Base-by-base conservation (phyloP, 2,329 filamentous ascomycete genomes). In the Hypoxylon sp. region DNA sequence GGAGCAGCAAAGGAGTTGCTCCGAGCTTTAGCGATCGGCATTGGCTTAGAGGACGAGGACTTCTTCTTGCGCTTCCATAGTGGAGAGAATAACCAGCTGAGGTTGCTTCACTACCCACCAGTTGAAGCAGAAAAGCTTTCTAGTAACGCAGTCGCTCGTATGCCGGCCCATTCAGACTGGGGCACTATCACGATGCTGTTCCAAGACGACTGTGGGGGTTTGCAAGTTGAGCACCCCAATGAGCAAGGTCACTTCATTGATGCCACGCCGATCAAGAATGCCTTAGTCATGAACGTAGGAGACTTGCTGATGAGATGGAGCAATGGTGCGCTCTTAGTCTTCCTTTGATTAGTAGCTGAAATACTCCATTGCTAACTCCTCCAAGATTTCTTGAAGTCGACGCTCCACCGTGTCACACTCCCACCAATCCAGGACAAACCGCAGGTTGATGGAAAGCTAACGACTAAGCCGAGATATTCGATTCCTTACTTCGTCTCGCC, bases 401-500 rank as follows among this genome's bases (percentile, higher is more conserved):
- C 83, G 2, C 79, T 83, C 8, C 85, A 88, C 70, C 82, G 85
- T 2, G 85, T 88, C 2, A 80, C 78, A 1, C 69, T 83, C 2
- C 84, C 84, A 12, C 80, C 80, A 1, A 69, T 77, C 0, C 70
- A 76, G 8, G 77, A 81, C 64, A 75, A 79, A 16, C 12, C 2
- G 23, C 79, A 74, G 61, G 77, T 74, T 46, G 81, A 77, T 1
- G 71, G 73, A 1, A 72, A 80, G 12, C 73, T 78, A 2, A 82
- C 85, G 78, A 85, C 83, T 2, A 76, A 78, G 30, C 79, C 82
- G 19, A 77, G 87, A 12, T 89, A 86, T 67, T 88, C 87, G 7
- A 88, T 89, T 55, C 85, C 86, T 0, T 89, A 88, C 71, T 89
- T 89, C 59, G 79, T 88, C 30, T 76, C 79, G 5, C 84, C 86